Evolutionary conservation across 371 early-diverging fungal genomes (phyloP), one percentile per base, ranked within the genome.

Genomic region (Apophysomyces sp.): DNA sequence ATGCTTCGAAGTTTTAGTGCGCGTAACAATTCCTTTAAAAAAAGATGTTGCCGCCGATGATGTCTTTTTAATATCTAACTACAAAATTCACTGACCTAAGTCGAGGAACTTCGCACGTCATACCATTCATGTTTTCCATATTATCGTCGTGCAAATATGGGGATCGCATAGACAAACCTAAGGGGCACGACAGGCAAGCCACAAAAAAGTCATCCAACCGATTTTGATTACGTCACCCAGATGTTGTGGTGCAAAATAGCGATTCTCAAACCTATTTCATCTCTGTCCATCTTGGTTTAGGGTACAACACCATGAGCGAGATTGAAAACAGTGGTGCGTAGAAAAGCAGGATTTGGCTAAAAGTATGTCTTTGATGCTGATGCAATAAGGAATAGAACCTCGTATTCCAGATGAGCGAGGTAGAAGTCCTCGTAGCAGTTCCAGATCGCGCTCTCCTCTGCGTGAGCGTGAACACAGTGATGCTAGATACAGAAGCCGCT

Each of bases 401-500:
- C 76, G 76, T 49, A 64, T 72, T 49, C 63, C 76, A 57, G 76
- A 76, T 61, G 81, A 77, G 31, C 69, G 81, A 63, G 68, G 74
- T 7, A 72, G 81, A 32, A 74, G 74, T 60, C 77, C 78, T 39
- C 73, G 72, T 54, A 73, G 77, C 59, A 74, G 77, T 37, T 74
- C 78, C 28, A 61, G 81, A 60, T 81, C 81, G 49, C 78, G 78
- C 29, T 81, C 81, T 30, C 81, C 78, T 60, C 58, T 68, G 26
- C 77, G 73, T 63, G 76, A 72, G 26, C 77, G 73, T 63, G 76
- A 72, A 29, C 74, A 70, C 37, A 69, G 73, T 31, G 77, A 74
- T 31, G 74, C 74, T 58, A 65, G 81, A 72, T 76, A 77, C 52
- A 71, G 81, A 70, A 80, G 81, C 53, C 81, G 81, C 52, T 81